Percentiles rank a stretch among this genome's conserved stretches.
Evolutionary conservation across 345 rosid species (phyloP).

Genomic region (Viola odorata): DNA sequence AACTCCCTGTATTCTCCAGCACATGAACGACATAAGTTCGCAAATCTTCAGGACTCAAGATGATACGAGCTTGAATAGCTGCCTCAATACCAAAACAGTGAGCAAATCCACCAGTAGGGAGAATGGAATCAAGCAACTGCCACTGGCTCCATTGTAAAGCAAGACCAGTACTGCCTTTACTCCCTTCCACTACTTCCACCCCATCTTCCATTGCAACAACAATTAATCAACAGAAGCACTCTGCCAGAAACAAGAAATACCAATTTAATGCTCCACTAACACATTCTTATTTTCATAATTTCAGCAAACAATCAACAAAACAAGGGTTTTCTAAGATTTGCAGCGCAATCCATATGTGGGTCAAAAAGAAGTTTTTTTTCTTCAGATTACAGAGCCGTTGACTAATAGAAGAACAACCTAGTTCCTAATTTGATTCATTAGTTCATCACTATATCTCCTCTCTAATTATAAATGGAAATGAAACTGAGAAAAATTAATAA

Average conservation of each 20-base stretch:
- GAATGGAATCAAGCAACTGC: conserved; percentile 86
- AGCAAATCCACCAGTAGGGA: conserved; percentile 90
- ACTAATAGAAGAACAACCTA: too few species aligned
- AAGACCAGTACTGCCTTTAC: background rate
- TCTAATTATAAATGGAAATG: too few species aligned
- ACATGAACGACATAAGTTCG: conserved; percentile 38
- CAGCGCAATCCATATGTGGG: too few species aligned
- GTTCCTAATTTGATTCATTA: too few species aligned
- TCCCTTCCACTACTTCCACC: background rate
- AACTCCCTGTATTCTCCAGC: conserved; percentile 66
- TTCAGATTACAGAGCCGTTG: too few species aligned
- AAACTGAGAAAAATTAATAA: too few species aligned
- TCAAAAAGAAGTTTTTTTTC: too few species aligned
- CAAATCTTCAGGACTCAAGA: conserved; percentile 46
- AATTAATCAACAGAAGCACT: background rate
- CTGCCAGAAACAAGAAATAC: background rate
- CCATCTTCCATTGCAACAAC: conserved; percentile 14
- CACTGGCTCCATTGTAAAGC: conserved; percentile 76
- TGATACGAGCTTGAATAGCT: conserved; percentile 56
- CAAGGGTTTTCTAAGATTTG: too few species aligned
- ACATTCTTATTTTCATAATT: too few species aligned
- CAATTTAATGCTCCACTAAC: too few species aligned
- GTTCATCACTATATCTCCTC: too few species aligned
- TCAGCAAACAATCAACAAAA: too few species aligned
- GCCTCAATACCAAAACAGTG: conserved; percentile 88